Percentiles rank a stretch among this genome's conserved stretches.
phyloP scores from a whole-genome alignment of 257 asterid species.

The Solanum ossicruentum region DNA sequence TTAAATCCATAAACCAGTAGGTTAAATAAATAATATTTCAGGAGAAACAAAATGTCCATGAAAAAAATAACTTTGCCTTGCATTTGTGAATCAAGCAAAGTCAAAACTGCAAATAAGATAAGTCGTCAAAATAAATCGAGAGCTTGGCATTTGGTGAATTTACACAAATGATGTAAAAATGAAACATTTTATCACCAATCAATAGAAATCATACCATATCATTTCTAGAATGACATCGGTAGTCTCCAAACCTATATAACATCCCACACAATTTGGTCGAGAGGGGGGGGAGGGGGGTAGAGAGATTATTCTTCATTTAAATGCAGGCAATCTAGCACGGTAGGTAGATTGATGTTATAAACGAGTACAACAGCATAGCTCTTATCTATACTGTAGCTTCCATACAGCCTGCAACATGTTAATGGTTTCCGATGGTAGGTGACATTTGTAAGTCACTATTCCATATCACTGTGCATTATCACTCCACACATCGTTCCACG shows the following conservation, averaged over 20 bases:
- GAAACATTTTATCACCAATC: background rate
- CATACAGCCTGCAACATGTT: background rate
- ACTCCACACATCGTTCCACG: constrained; percentile 82
- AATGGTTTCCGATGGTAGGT: background rate
- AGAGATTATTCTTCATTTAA: background rate
- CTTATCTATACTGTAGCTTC: background rate
- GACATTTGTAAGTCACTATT: background rate
- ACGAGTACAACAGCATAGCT: background rate
- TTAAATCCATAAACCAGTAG: too few relatives aligned
- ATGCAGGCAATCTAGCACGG: background rate
- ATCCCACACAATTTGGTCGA: background rate
- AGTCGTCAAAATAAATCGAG: background rate
- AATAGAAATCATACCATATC: background rate
- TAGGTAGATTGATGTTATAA: background rate
- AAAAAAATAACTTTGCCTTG: too few relatives aligned
- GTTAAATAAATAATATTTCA: too few relatives aligned
- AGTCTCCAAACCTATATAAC: background rate
- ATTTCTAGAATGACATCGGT: background rate
- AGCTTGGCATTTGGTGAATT: background rate
- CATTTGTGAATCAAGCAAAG: background rate
- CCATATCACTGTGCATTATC: constrained; percentile 4
- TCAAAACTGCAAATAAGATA: too few relatives aligned
- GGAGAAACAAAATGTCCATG: too few relatives aligned
- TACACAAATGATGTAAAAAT: background rate
- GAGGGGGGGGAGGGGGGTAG: background rate